A percentile compares a stretch with the other conserved stretches of the same genome.
Conservation (phyloP, 2,329 filamentous ascomycete genomes). For the Ilyonectria sp. region DNA sequence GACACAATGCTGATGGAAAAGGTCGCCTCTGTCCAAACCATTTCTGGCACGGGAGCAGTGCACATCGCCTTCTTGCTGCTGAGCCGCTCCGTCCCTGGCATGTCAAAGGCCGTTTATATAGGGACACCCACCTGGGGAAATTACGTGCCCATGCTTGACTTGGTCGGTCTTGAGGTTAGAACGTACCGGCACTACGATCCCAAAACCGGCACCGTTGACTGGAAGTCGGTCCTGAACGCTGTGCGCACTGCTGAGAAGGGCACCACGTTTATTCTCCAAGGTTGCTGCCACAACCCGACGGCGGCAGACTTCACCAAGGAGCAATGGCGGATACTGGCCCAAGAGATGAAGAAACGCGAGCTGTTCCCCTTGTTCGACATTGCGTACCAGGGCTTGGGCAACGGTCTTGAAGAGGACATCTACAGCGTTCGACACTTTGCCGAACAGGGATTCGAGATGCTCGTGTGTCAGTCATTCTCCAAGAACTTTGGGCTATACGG, state of each 20-base stretch:
- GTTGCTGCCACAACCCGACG: conserved; percentile 56
- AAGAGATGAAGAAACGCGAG: conserved; percentile 18
- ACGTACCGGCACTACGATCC: conserved; percentile 52
- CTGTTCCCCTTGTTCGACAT: conserved; percentile 55
- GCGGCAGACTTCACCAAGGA: conserved; percentile 50
- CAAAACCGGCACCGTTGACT: conserved; percentile 45
- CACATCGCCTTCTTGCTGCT: conserved; percentile 54
- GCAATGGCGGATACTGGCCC: conserved; percentile 51
- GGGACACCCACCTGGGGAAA: conserved; percentile 51
- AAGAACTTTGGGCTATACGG: conserved; percentile 58
- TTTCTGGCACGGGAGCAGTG: conserved; percentile 56
- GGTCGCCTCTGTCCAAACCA: conserved; percentile 55
- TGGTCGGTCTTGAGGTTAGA: conserved; percentile 47
- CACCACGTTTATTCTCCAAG: conserved; percentile 55
- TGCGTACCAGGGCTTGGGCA: conserved; percentile 56
- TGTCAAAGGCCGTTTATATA: conserved; percentile 47
- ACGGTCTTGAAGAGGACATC: conserved; percentile 52
- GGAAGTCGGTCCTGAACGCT: conserved; percentile 43
- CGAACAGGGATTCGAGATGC: conserved; percentile 48
- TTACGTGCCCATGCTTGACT: conserved; percentile 50
- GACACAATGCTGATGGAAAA: conserved; percentile 1
- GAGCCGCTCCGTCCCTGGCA: conserved; percentile 41
- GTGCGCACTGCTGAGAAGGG: conserved; percentile 44
- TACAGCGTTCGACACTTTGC: conserved; percentile 47
- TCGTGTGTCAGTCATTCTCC: conserved; percentile 56